These are phyloP conservation scores for Rhynchosporium graminicola DNA, from an alignment of 2,329 filamentous ascomycete genomes.

Conservation along the genomic window DNA sequence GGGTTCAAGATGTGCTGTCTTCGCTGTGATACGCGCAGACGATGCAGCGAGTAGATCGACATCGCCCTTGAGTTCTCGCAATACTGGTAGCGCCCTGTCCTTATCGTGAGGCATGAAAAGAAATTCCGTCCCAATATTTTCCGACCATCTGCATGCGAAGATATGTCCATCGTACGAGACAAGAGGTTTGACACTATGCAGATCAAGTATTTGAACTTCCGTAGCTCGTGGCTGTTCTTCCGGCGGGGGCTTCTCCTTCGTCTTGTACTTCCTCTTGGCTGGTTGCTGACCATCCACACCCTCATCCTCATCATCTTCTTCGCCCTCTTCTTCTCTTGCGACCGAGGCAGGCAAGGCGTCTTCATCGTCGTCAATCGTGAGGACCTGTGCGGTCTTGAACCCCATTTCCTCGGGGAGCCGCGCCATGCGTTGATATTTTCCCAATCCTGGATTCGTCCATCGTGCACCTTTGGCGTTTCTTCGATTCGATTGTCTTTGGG, in stretches of 20 bases:
- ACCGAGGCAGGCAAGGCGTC: slow-evolving; percentile 22
- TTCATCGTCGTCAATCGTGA: slow-evolving; percentile 14
- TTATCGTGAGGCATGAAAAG: slow-evolving; percentile 61
- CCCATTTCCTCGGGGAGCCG: slow-evolving; percentile 11
- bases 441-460: slow-evolving; percentile 33
- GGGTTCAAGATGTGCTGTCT: slow-evolving; percentile 58
- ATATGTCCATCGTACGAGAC: slow-evolving; percentile 77
- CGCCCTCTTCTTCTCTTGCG: slow-evolving; percentile 36
- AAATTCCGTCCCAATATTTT: slow-evolving; percentile 81
- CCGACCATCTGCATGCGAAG: slow-evolving; percentile 79
- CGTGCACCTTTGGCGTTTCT: slow-evolving; percentile 19
- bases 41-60: slow-evolving; percentile 74
- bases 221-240: slow-evolving; percentile 13
- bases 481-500: slow-evolving; percentile 17
- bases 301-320: slow-evolving; percentile 37
- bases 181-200: slow-evolving; percentile 75
- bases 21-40: slow-evolving; percentile 68
- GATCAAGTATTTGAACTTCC: slow-evolving; percentile 76
- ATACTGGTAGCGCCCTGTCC: slow-evolving; percentile 45
- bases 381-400: slow-evolving; percentile 16
- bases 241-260: slow-evolving; percentile 1
- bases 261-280: slow-evolving; percentile 6
- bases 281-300: neutral
- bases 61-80: slow-evolving; percentile 55
- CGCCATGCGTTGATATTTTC: slow-evolving; percentile 23